Conservation (phyloP, 2,329 filamentous ascomycete species). For the Alternaria hordeiaustralica region DNA sequence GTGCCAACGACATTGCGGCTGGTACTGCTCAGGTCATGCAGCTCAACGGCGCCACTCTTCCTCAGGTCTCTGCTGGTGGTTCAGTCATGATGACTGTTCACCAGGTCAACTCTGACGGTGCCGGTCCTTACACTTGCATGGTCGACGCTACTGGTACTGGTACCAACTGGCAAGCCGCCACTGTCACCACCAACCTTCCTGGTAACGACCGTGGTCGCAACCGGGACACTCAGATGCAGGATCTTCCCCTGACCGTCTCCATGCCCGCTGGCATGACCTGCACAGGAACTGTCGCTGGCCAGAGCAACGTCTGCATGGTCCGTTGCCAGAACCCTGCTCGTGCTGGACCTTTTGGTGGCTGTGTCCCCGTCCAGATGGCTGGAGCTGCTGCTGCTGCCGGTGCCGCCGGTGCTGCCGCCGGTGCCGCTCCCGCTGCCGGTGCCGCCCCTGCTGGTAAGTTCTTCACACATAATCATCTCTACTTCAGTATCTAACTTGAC, state of each 20-base stretch:
- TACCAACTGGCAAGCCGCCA: constrained; percentile 59
- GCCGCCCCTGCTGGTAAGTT: constrained; percentile 2
- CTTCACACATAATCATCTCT: neutral
- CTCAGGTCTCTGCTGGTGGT: constrained; percentile 66
- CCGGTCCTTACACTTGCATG: constrained; percentile 70
- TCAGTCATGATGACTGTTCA: constrained; percentile 65
- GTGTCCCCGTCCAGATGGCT: constrained; percentile 63
- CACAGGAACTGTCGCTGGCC: constrained; percentile 66
- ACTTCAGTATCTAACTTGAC: neutral
- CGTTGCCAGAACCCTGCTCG: constrained; percentile 66
- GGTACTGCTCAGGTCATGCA: constrained; percentile 65
- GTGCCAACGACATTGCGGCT: constrained; percentile 63
- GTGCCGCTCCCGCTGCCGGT: neutral
- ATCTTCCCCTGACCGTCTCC: constrained; percentile 62
- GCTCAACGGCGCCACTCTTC: constrained; percentile 62
- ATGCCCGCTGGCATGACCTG: constrained; percentile 64
- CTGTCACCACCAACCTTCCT: constrained; percentile 62
- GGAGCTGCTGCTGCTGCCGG: constrained; percentile 21
- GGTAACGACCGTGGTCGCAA: constrained; percentile 59
- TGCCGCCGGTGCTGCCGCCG: neutral
- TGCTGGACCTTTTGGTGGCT: constrained; percentile 68
- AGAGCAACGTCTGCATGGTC: constrained; percentile 67
- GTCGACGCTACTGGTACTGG: constrained; percentile 68
- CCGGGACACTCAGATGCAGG: constrained; percentile 34
- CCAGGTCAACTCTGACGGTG: constrained; percentile 72